Conservation (phyloP, 1,139 yeast genomes). For the Pichia inconspicua region DNA sequence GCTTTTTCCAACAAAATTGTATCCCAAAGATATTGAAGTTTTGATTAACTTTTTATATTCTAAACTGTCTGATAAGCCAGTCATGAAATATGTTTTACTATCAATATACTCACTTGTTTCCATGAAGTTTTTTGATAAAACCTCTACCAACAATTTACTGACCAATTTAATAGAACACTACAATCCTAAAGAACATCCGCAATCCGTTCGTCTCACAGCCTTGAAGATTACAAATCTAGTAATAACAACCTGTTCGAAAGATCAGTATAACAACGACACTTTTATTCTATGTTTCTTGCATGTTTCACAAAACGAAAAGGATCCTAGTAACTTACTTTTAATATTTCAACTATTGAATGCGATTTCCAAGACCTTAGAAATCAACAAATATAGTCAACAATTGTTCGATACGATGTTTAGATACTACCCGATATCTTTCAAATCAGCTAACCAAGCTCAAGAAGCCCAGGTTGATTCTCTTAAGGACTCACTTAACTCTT, state of each 20-base stretch:
- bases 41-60: conserved; percentile 56
- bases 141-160: conserved; percentile 33
- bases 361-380: conserved; percentile 41
- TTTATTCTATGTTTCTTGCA: conserved; percentile 54
- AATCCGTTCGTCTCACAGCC: conserved; percentile 54
- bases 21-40: conserved; percentile 60
- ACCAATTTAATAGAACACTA: conserved; percentile 38
- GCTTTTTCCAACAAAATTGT: conserved; percentile 34
- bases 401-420: conserved; percentile 86
- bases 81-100: conserved; percentile 44
- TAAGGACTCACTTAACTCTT: conserved; percentile 48
- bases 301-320: conserved; percentile 83
- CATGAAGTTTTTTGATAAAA: conserved; percentile 38
- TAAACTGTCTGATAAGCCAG: conserved; percentile 58
- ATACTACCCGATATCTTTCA: conserved; percentile 93
- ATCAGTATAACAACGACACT: conserved; percentile 3
- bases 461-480: conserved; percentile 69
- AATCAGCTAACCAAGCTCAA: conserved; percentile 91
- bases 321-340: conserved; percentile 73
- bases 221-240: conserved; percentile 38
- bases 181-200: conserved; percentile 55
- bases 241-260: neutral
- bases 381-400: conserved; percentile 42
- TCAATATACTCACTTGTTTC: conserved; percentile 48
- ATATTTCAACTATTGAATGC: conserved; percentile 55